phyloP scores from a whole-genome alignment of 257 asterid genomes.

The Nicotiana tabacum region DNA sequence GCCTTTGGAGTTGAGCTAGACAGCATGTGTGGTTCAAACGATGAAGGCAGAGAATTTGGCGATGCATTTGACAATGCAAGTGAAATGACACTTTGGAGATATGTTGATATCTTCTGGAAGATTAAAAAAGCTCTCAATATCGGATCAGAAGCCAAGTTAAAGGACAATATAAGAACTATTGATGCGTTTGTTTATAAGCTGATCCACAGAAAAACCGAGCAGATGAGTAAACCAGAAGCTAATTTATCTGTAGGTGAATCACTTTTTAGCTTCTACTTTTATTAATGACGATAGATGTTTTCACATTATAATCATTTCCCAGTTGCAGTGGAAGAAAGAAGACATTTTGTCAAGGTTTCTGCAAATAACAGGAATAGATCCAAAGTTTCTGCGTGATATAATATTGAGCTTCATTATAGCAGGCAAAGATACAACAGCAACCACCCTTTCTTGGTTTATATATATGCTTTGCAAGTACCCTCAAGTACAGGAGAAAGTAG shows the following conservation, averaged over 20 bases:
- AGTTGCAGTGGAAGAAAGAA: constrained; percentile 43
- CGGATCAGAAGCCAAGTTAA: constrained; percentile 52
- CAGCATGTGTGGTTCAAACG: constrained; percentile 52
- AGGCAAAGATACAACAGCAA: constrained; percentile 53
- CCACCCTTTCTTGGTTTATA: constrained; percentile 49
- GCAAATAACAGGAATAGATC: constrained; percentile 26
- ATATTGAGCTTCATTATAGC: constrained; percentile 52
- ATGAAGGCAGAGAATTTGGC: constrained; percentile 41
- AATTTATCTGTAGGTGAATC: constrained; percentile 33
- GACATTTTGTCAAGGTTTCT: constrained; percentile 57
- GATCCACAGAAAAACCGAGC: constrained; percentile 41
- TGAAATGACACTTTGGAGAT: constrained; percentile 41
- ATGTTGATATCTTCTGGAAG: constrained; percentile 51
- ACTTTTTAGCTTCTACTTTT: background rate
- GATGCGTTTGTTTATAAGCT: constrained; percentile 46
- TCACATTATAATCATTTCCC: constrained; percentile 3
- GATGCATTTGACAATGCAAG: constrained; percentile 55
- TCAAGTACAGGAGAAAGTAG: constrained; percentile 42
- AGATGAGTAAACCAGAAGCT: constrained; percentile 22
- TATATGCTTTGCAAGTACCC: constrained; percentile 53
- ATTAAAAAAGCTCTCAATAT: constrained; percentile 36
- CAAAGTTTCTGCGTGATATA: constrained; percentile 48
- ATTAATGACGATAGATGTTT: background rate
- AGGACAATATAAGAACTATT: constrained; percentile 29
- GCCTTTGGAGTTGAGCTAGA: constrained; percentile 54